Conservation (phyloP, 176 grass and related monocot genomes). For the Olyra latifolia region DNA sequence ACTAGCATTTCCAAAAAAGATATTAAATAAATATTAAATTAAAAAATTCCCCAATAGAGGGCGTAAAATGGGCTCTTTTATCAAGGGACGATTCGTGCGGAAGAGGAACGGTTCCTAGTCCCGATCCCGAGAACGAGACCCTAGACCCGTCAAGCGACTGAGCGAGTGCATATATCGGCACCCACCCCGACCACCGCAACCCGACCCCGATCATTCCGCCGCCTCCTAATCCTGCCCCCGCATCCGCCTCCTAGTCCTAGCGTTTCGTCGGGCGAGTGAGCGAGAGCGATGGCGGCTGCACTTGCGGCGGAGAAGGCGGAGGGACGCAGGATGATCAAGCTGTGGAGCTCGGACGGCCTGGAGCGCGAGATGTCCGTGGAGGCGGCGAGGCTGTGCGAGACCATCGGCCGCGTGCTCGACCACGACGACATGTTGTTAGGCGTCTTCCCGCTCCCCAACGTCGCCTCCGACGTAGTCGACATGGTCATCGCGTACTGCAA, state of each 20-base stretch:
- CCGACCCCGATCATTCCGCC: background rate
- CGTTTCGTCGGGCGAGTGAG: background rate
- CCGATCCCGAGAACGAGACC: background rate
- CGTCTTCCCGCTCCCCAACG: background rate
- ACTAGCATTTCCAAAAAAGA: no score
- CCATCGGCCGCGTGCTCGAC: no score
- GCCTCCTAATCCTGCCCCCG: background rate
- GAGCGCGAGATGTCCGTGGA: background rate
- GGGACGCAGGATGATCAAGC: background rate
- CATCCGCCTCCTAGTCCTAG: no score
- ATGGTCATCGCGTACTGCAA: background rate
- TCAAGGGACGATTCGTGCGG: no score
- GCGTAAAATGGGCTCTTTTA: no score
- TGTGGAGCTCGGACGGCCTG: background rate
- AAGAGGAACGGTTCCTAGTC: no score
- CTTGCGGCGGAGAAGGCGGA: background rate
- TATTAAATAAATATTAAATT: no score
- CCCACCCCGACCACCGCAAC: background rate
- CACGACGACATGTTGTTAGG: no score
- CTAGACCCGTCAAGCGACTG: background rate
- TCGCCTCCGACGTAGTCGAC: background rate
- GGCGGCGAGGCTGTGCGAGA: background rate
- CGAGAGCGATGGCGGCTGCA: background rate
- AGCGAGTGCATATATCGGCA: background rate
- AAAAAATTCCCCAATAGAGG: no score